Evolutionary conservation across 306 rosid species (phyloP), one percentile per base, ranked within the genome.

Genomic region (Prunus salicina): DNA sequence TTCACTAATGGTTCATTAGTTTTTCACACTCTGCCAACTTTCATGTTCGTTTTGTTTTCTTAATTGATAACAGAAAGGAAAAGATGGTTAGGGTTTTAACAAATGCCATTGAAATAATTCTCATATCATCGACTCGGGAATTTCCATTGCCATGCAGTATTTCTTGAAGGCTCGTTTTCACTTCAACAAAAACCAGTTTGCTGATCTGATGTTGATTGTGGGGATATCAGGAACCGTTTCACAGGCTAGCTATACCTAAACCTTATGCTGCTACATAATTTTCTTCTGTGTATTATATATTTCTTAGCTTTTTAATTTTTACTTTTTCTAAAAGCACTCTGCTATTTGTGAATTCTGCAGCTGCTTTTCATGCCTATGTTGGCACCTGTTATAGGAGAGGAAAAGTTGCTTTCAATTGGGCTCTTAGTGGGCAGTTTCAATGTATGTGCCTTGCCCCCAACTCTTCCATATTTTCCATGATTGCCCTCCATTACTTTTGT

Each of bases 91-190:
- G 43, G 9, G 13, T 20, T 13, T 13, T 46, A 46, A 12, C 50
- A 46, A 8, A 56, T 20, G 25, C 63, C 10, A 5, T 52, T 9
- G 30, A 28, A 53, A 52, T 5, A 34, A 34, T 34, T 71, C 50
- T 32, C 64, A 5, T 55, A 56, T 38, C 8, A 8, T 38, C 8
- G 43, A 38, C 43, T 38, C 2, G 0, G 22, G 18, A 5, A 30
- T 49, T 70, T 83, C 20, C 1, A 38, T 43, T 71, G 11, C 28
- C 38, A n/a, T 90, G 90, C 97, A 95, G 98, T 95, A 90, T 67
- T 92, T 73, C 86, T 80, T 92, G 47, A 95, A 88, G 89, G 98
- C 98, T 24, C 93, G 96, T 13, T 95, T 92, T 80, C 91, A 87
- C 60, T 95, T 84, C 87, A 78, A 73, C 78, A 95, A 90, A 78